A percentile compares a stretch with the other conserved stretches of the same genome.
Evolutionary conservation across 1,284 basidiomycete genomes (phyloP).

Genomic region (Rhodotorula sp.): DNA sequence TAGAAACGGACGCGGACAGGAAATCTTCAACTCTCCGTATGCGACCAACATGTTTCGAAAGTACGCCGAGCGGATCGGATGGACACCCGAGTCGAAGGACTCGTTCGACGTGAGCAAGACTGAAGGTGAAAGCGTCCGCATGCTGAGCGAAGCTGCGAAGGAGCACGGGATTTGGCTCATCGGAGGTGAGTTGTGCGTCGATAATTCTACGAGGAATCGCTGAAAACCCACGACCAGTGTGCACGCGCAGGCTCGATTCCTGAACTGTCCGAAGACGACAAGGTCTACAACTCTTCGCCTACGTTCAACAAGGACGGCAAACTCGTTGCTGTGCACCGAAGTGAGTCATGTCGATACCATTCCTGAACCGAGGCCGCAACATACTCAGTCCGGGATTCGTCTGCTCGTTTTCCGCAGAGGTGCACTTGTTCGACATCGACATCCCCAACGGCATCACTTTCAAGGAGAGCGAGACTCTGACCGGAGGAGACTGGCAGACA

Average conservation of each 20-base stretch:
- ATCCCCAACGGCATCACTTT: conserved; percentile 96
- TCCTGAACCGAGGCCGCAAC: neutral
- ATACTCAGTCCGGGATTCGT: neutral
- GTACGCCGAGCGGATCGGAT: conserved; percentile 73
- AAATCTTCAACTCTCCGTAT: conserved; percentile 98
- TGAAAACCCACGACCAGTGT: neutral
- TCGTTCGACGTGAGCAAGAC: conserved; percentile 61
- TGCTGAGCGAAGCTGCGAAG: conserved; percentile 78
- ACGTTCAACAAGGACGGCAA: conserved; percentile 64
- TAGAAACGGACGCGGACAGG: conserved; percentile 54
- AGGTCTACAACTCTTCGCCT: conserved; percentile 88
- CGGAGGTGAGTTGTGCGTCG: conserved; percentile 62
- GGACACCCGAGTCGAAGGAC: conserved; percentile 49
- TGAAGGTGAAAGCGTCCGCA: conserved; percentile 72
- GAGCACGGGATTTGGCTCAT: conserved; percentile 82
- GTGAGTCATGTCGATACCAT: neutral
- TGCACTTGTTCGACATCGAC: conserved; percentile 97
- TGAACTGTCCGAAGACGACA: conserved; percentile 66
- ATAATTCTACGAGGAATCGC: neutral
- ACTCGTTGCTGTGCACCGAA: conserved; percentile 83
- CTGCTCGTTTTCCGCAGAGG: conserved; percentile 36
- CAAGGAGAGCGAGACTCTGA: conserved; percentile 95
- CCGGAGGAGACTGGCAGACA: conserved; percentile 71
- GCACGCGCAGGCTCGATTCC: conserved; percentile 66
- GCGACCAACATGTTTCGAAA: conserved; percentile 59